Evolutionary conservation across 2,329 filamentous ascomycete species (phyloP), one percentile per base, ranked within the genome.

Genomic region (Colletotrichum sp.): DNA sequence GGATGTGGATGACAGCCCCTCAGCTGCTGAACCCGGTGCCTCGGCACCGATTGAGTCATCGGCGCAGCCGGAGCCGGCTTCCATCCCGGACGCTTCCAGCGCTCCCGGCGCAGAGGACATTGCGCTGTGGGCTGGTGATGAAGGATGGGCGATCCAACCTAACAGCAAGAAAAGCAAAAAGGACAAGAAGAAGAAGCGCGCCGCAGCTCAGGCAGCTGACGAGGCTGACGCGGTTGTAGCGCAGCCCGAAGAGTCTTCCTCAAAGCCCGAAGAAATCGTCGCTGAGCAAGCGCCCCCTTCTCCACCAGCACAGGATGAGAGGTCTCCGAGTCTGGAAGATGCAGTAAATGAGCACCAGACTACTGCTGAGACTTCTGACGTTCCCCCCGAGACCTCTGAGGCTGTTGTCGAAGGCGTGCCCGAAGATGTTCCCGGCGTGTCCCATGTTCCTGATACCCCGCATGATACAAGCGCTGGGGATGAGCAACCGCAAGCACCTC

Each of bases 101-200:
- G 63, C 32, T 58, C 55, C 48, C 28, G 52, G 58, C 28, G 48
- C 38, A 24, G 43, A 52, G 43, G 43, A 52, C 43, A 52, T 52
- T 52, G n/a, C 43, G 43, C 43, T 52, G 43, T 52, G 43, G 30
- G 75, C 74, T 24, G 74, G 30, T 18, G 77, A 78, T 16, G 75
- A 75, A 38, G n/a, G 71, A 52, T 72, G 65, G 57, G n/a, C 77
- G 15, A 60, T 76, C 21, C 69, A 80, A 15, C 65, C 77, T 64
- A 65, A 76, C 36, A 52, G 76, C 61, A 82, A 81, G 74, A 82
- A 81, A 74, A 67, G 67, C 57, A 76, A 79, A 57, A 78, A 77
- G 36, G 71, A 76, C 58, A 74, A 74, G 71, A 79, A 74, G 68
- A 79, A 78, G 26, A 76, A 75, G 57, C 71, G 65, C 18, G 66